These are phyloP conservation scores for Exophiala spinifera DNA, from an alignment of 2,329 filamentous ascomycete genomes.

Conservation along the genomic window DNA sequence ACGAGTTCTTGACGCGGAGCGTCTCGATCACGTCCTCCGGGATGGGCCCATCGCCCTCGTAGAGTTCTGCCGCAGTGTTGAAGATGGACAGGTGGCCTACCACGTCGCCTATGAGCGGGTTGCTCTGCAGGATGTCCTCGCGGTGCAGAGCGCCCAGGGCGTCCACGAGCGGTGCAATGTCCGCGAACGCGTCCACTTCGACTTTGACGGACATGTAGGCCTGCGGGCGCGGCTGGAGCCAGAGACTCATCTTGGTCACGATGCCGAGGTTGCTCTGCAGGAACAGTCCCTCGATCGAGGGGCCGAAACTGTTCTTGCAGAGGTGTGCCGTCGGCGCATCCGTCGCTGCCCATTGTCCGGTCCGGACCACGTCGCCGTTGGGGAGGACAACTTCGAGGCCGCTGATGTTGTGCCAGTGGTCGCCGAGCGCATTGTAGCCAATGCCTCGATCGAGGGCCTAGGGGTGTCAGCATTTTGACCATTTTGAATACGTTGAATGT, in stretches of 20 bases:
- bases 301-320: constrained; percentile 5
- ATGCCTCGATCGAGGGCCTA: constrained; percentile 44
- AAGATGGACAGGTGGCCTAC: neutral
- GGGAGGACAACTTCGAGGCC: constrained; percentile 45
- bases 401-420: constrained; percentile 45
- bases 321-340: neutral
- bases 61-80: neutral
- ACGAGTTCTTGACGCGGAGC: neutral
- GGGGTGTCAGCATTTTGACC: constrained; percentile 33
- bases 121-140: neutral
- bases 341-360: constrained; percentile 37
- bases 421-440: constrained; percentile 33
- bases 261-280: constrained; percentile 24
- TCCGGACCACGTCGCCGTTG: constrained; percentile 37
- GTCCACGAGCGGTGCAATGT: neutral
- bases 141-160: neutral
- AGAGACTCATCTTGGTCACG: constrained; percentile 25
- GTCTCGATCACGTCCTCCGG: neutral
- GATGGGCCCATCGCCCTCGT: neutral
- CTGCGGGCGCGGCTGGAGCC: constrained; percentile 23
- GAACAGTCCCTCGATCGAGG: constrained; percentile 14
- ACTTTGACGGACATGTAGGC: constrained; percentile 32
- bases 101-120: neutral
- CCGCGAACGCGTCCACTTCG: constrained; percentile 29
- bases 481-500: no score